Evolutionary conservation across 1,284 basidiomycete species (phyloP), one percentile per base, ranked within the genome.

Genomic region (Tausonia pullulans): DNA sequence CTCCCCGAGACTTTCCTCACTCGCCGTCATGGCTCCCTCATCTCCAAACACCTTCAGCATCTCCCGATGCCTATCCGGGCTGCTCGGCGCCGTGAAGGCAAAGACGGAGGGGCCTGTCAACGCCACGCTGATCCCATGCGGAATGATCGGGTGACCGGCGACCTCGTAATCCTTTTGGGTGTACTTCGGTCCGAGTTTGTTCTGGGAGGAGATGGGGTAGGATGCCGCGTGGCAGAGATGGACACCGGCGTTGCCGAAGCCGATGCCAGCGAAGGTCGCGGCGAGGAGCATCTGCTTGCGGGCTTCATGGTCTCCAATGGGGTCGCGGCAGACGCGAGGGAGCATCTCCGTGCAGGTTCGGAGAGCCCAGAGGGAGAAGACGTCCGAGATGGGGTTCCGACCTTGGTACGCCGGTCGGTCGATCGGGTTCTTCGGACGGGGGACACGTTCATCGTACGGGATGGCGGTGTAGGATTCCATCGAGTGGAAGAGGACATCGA

Each of bases 291-390:
- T 97, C 76, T 95, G 88, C 10, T 83, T 81, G 70, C 90, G 83
- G 13, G 94, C 91, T 73, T 96, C 90, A 54, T 81, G 78, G 74
- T 97, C 90, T 64, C 84, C 72, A 45, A 71, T 81, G 7, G 79
- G 81, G 73, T 96, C 84, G 73, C 85, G 87, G 3, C 88, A 87
- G 51, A 98, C 84, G 41, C 90, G 83, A 16, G 94, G 95, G 39
- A 98, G 82, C 73, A 92, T 87, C 75, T 92, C 86, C 68, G 97
- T 87, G 0, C 92, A 91, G 45, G 92, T 89, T 73, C 87, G 84
- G 66, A 98, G 79, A 4, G 95, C 94, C 94, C 94, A 98, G 68
- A 88, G 80, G 5, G 91, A 93, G 78, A 98, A 98, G 62, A 98
- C 90, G 74, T 98, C 94, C 5, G 91, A 88, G 6, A 96, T 90